Percentiles rank a stretch among this genome's conserved stretches.
phyloP scores from a whole-genome alignment of 1,284 basidiomycete species.

The Cryptococcus neoformans region DNA sequence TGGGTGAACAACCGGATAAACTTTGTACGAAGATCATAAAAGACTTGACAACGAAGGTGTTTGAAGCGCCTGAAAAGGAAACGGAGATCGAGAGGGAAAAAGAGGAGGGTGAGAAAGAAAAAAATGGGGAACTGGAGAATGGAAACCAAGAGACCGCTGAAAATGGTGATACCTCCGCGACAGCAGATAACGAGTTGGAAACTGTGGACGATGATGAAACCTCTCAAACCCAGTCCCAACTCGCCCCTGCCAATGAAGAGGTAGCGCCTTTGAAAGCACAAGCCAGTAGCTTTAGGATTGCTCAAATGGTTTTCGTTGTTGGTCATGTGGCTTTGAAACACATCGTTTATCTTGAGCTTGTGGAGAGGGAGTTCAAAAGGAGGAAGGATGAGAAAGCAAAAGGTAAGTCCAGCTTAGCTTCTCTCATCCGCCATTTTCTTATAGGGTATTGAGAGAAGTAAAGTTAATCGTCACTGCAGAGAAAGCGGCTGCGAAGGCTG shows the following conservation, averaged over 20 bases:
- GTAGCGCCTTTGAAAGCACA: not conserved
- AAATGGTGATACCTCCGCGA: constrained; percentile 3
- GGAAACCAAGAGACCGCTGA: not conserved
- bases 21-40: constrained; percentile 81
- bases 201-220: not conserved
- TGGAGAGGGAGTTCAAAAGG: constrained; percentile 96
- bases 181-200: constrained; percentile 17
- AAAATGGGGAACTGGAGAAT: constrained; percentile 2
- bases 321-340: constrained; percentile 98
- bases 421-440: not conserved
- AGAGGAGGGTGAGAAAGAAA: constrained; percentile 3
- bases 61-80: constrained; percentile 44
- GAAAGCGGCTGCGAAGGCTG: constrained; percentile 45
- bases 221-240: not conserved
- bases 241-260: not conserved
- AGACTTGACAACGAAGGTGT: constrained; percentile 71
- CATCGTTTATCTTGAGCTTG: constrained; percentile 91
- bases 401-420: constrained; percentile 53
- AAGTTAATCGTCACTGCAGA: constrained; percentile 41
- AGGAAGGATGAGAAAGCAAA: constrained; percentile 85
- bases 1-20: constrained; percentile 89
- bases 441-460: not conserved
- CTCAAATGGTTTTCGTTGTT: constrained; percentile 88
- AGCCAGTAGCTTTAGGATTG: constrained; percentile 79
- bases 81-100: not conserved